phyloP scores from a whole-genome alignment of 495 filamentous ascomycete genomes.

The Hyphodiscus hymeniophilus region DNA sequence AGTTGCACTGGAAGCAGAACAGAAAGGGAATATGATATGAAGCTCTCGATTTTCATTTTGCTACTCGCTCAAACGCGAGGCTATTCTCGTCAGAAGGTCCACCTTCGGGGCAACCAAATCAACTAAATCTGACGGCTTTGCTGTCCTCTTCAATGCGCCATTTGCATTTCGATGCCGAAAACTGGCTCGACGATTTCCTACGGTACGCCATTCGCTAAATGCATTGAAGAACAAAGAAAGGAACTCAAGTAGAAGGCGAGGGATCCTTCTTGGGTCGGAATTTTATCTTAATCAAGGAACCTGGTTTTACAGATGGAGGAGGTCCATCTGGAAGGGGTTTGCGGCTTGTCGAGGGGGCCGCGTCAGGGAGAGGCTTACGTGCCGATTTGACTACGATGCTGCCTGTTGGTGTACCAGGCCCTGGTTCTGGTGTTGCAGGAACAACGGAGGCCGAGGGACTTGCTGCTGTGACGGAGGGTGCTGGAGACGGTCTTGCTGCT shows the following conservation, averaged over 20 bases:
- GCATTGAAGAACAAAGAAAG: not conserved
- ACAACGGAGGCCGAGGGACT: not conserved
- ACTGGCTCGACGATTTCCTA: not conserved
- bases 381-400: not conserved
- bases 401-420: not conserved
- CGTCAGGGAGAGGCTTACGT: slow-evolving; percentile 1
- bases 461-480: not conserved
- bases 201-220: slow-evolving; percentile 23
- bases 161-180: not conserved
- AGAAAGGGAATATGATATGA: not conserved
- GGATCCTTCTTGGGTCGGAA: not conserved
- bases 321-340: not conserved
- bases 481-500: not conserved
- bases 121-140: too few species aligned
- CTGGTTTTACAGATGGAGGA: not conserved
- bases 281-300: not conserved
- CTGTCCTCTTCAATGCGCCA: not conserved
- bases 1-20: not conserved
- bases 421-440: slow-evolving; percentile 1
- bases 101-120: too few species aligned
- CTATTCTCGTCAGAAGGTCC: too few species aligned
- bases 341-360: not conserved
- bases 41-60: not conserved
- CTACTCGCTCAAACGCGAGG: too few species aligned
- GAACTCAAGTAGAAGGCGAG: not conserved